Evolutionary conservation across 129 eudicot species (phyloP).

Genomic region (Solidago caesia): DNA sequence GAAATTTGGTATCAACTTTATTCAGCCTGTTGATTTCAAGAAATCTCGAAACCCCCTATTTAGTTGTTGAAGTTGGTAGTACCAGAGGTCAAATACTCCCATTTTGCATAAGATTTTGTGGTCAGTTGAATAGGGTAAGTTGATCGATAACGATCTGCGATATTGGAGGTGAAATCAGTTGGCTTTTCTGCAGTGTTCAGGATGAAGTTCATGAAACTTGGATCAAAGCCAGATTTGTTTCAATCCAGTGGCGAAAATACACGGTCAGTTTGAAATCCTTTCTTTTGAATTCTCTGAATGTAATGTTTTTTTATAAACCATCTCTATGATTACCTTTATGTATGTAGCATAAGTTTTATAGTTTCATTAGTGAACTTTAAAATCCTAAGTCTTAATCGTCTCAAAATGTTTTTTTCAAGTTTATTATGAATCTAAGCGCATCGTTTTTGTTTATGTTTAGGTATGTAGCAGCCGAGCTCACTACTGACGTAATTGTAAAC

Average conservation of each 20-base stretch:
- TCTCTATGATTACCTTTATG: conserved; percentile 12
- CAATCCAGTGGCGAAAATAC: conserved; percentile 68
- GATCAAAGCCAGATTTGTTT: conserved; percentile 78
- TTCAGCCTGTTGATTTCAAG: conserved; percentile 29
- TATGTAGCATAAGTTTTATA: conserved; percentile 7
- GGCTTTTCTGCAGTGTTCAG: conserved; percentile 14
- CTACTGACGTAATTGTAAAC: conserved; percentile 60
- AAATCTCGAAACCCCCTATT: conserved; percentile 24
- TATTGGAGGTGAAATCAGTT: conserved; percentile 22
- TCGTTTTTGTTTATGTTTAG: conserved; percentile 32
- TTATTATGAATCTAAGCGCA: background rate
- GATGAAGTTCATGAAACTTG: conserved; percentile 97
- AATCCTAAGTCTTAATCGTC: background rate
- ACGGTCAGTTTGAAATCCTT: conserved; percentile 45
- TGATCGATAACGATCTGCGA: conserved; percentile 17
- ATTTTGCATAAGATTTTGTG: conserved; percentile 2
- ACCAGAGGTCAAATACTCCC: conserved; percentile 9
- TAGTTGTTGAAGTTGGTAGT: background rate
- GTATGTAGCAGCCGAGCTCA: conserved; percentile 77
- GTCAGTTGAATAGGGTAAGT: conserved; percentile 5
- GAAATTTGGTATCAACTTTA: conserved; percentile 26
- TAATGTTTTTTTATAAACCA: background rate
- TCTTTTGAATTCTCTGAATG: background rate
- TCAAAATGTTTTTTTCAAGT: background rate
- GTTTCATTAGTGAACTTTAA: conserved; percentile 3